A percentile compares a stretch with the other conserved stretches of the same genome.
phyloP scores from a whole-genome alignment of 176 grass and related monocot species.

The Neostapfia colusana region DNA sequence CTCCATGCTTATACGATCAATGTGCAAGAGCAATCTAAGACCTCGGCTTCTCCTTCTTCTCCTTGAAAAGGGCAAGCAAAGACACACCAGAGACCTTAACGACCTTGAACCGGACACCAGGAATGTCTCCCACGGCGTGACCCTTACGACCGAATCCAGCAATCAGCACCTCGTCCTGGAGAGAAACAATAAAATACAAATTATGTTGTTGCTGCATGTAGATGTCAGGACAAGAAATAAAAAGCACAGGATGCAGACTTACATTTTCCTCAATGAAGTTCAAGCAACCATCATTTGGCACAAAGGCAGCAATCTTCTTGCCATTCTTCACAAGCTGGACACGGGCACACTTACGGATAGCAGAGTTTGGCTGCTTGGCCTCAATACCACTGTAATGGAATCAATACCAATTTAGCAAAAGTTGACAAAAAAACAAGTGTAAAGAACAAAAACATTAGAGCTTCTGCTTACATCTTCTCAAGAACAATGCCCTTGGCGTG shows the following conservation, averaged over 20 bases:
- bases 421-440: not conserved
- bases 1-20: conserved; percentile 17
- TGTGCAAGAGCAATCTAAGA: conserved; percentile 41
- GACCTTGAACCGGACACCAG: conserved; percentile 70
- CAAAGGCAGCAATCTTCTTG: conserved; percentile 74
- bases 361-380: conserved; percentile 73
- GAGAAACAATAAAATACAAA: not conserved
- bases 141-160: conserved; percentile 72
- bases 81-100: conserved; percentile 77
- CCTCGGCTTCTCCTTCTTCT: conserved; percentile 72
- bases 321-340: conserved; percentile 74
- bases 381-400: conserved; percentile 60
- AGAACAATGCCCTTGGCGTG: conserved; percentile 75
- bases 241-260: not conserved
- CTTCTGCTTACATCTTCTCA: conserved; percentile 60
- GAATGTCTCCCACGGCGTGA: conserved; percentile 71
- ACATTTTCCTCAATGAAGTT: conserved; percentile 70
- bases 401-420: not conserved
- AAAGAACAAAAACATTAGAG: not conserved
- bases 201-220: not conserved
- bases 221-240: not conserved
- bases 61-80: conserved; percentile 68
- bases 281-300: conserved; percentile 72
- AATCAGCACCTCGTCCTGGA: conserved; percentile 69
- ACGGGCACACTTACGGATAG: conserved; percentile 72